phyloP scores from a whole-genome alignment of 257 asterid species.

The Solanum sparsipilum region DNA sequence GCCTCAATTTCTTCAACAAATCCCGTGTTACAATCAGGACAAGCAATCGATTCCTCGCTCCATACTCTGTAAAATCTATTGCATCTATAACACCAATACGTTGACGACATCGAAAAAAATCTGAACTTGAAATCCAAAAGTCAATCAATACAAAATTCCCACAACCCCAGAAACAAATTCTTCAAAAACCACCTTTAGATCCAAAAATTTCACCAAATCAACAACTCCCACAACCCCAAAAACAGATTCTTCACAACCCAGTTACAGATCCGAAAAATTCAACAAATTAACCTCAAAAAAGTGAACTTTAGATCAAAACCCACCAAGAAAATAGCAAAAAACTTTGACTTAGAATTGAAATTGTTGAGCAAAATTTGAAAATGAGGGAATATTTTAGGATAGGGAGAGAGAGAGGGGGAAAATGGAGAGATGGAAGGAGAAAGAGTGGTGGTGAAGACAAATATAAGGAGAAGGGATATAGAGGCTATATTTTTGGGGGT shows the following conservation, averaged over 20 bases:
- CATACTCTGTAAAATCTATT: constrained; percentile 45
- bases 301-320: neutral
- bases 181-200: neutral
- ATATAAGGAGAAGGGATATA: neutral
- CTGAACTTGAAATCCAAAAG: neutral
- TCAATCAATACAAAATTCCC: neutral
- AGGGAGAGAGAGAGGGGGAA: neutral
- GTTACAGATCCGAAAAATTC: neutral
- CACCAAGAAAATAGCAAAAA: neutral
- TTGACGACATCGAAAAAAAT: constrained; percentile 37
- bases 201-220: neutral
- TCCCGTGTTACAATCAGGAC: constrained; percentile 69
- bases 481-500: neutral
- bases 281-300: neutral
- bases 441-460: neutral
- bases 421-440: neutral
- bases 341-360: neutral
- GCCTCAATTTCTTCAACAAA: constrained; percentile 59
- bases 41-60: constrained; percentile 37
- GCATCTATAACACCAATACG: constrained; percentile 77
- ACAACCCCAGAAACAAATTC: neutral
- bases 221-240: neutral
- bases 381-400: neutral
- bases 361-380: neutral
- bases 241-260: neutral